A percentile compares a stretch with the other conserved stretches of the same genome.
phyloP scores from a whole-genome alignment of 192 early-diverging fungal genomes.

The Thamnidium elegans region DNA sequence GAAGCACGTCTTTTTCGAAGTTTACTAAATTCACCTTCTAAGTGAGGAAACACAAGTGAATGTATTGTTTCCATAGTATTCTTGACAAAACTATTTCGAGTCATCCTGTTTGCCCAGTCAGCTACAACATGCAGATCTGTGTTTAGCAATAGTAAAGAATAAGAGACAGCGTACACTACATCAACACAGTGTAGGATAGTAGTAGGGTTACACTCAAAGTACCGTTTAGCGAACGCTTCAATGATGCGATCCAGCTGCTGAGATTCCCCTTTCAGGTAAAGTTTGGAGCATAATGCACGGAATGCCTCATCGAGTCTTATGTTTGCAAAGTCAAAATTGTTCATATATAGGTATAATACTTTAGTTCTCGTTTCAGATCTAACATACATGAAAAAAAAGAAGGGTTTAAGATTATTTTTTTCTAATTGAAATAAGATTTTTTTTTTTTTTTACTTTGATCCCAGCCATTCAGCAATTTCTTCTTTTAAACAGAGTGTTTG shows the following conservation, averaged over 20 bases:
- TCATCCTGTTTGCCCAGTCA: slow-evolving; percentile 61
- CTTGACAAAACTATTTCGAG: slow-evolving; percentile 64
- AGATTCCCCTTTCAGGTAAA: slow-evolving; percentile 85
- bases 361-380: slow-evolving; percentile 4
- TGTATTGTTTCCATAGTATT: slow-evolving; percentile 55
- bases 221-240: slow-evolving; percentile 74
- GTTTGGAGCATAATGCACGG: slow-evolving; percentile 63
- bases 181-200: slow-evolving; percentile 40
- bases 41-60: not conserved
- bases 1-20: not conserved
- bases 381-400: no score
- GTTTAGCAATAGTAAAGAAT: slow-evolving; percentile 84
- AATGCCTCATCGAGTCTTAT: slow-evolving; percentile 67
- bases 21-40: not conserved
- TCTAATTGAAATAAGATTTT: no score
- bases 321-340: slow-evolving; percentile 68
- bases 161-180: slow-evolving; percentile 80
- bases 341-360: slow-evolving; percentile 67
- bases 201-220: slow-evolving; percentile 76
- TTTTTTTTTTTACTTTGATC: slow-evolving; percentile 38
- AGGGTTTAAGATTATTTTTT: no score
- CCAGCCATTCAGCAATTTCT: slow-evolving; percentile 45
- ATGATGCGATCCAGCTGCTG: slow-evolving; percentile 89
- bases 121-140: slow-evolving; percentile 91
- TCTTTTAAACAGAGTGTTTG: slow-evolving; percentile 38